Evolutionary conservation across 768 basidiomycete genomes (phyloP).

Genomic region (Russula sp.): DNA sequence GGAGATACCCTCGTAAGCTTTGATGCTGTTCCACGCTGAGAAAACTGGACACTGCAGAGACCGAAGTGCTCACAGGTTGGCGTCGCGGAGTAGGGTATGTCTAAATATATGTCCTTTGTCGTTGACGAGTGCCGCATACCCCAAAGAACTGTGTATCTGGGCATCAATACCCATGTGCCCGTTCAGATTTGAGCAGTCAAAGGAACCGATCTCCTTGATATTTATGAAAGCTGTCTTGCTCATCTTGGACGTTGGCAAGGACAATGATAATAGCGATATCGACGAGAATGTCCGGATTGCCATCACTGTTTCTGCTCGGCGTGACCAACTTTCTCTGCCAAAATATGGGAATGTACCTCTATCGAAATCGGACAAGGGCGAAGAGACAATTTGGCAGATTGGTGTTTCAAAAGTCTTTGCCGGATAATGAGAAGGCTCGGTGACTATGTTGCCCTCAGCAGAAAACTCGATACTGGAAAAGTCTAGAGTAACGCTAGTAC

Average conservation of each 20-base stretch:
- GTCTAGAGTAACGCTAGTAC: conserved; percentile 34
- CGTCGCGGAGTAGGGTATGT: not conserved
- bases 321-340: conserved; percentile 15
- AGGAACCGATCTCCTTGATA: conserved; percentile 9
- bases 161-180: conserved; percentile 44
- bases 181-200: conserved; percentile 36
- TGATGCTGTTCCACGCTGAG: conserved; percentile 4
- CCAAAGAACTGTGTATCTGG: conserved; percentile 29
- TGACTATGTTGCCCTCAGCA: conserved; percentile 28
- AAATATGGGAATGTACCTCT: not conserved
- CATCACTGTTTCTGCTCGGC: conserved; percentile 27
- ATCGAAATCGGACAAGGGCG: not conserved
- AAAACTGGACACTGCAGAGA: not conserved
- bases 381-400: conserved; percentile 51
- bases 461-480: conserved; percentile 39
- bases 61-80: not conserved
- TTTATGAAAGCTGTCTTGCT: not conserved
- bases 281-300: conserved; percentile 45
- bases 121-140: conserved; percentile 4
- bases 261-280: conserved; percentile 23
- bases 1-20: conserved; percentile 13
- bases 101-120: conserved; percentile 15
- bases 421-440: conserved; percentile 40
- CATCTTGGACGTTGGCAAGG: not conserved
- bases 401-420: conserved; percentile 54